Conservation (phyloP, 169 alveolate species). For the Plasmodium falciparum region DNA sequence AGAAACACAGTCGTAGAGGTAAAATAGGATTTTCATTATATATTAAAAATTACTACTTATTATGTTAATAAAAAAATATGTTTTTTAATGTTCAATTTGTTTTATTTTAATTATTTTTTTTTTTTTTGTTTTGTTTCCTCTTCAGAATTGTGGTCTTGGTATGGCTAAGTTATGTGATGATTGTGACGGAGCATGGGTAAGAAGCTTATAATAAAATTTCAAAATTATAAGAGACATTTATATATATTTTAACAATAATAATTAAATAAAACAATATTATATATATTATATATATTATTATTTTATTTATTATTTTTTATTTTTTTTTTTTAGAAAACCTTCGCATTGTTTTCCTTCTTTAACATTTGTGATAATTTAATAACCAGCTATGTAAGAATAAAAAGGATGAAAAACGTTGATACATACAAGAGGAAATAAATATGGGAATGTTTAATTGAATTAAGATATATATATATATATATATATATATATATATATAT, state of each 20-base stretch:
- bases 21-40: not conserved
- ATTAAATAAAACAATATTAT: not conserved
- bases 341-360: slow-evolving; percentile 54
- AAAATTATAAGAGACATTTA: not conserved
- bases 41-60: not conserved
- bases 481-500: not conserved
- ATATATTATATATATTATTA: not conserved
- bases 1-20: slow-evolving; percentile 57
- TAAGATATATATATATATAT: no score
- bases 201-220: not conserved
- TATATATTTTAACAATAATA: no score
- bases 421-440: no score
- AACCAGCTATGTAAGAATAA: slow-evolving; percentile 46
- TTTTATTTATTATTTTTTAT: slow-evolving; percentile 17
- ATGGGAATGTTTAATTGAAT: not conserved
- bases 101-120: not conserved
- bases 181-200: slow-evolving; percentile 75
- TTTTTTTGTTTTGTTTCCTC: not conserved
- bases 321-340: slow-evolving; percentile 46
- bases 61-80: not conserved
- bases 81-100: not conserved
- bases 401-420: not conserved
- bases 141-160: slow-evolving; percentile 69
- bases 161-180: slow-evolving; percentile 66
- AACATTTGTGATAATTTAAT: slow-evolving; percentile 66